Conservation (phyloP, 2,329 filamentous ascomycete genomes). For the Fonsecaea multimorphosa region DNA sequence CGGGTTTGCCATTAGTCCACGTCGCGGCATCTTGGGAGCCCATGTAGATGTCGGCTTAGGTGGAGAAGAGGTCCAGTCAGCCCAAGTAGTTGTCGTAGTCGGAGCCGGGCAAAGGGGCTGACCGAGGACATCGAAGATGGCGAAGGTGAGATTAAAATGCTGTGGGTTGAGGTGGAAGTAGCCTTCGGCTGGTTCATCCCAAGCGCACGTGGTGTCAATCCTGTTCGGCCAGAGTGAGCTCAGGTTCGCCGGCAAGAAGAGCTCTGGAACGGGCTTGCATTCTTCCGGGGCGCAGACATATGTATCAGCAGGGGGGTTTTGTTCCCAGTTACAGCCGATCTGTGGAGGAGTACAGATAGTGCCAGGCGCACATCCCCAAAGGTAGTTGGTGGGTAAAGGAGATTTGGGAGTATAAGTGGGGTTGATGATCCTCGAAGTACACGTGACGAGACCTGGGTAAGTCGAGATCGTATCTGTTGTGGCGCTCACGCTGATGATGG, state of each 20-base stretch:
- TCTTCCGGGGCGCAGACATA: constrained; percentile 51
- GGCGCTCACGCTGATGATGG: constrained; percentile 16
- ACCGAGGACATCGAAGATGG: constrained; percentile 58
- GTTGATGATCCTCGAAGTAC: constrained; percentile 42
- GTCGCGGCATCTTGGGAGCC: constrained; percentile 12
- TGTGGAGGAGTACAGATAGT: constrained; percentile 51
- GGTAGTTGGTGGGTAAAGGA: constrained; percentile 44
- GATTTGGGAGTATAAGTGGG: constrained; percentile 43
- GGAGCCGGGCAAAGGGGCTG: constrained; percentile 28
- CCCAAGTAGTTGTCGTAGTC: constrained; percentile 8
- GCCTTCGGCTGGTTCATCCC: constrained; percentile 33
- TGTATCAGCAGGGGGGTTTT: constrained; percentile 47
- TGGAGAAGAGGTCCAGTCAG: constrained; percentile 16
- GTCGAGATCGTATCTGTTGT: constrained; percentile 23
- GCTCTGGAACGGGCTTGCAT: constrained; percentile 46
- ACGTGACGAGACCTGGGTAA: constrained; percentile 37
- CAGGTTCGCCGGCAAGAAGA: constrained; percentile 31
- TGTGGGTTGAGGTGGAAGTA: constrained; percentile 71
- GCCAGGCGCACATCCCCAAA: constrained; percentile 54
- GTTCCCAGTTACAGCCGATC: constrained; percentile 49
- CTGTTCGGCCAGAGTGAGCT: constrained; percentile 13
- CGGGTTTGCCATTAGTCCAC: constrained; percentile 13
- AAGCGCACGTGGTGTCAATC: constrained; percentile 28
- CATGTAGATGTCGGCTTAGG: constrained; percentile 12
- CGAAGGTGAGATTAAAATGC: constrained; percentile 67